phyloP scores from a whole-genome alignment of 176 grass and related monocot genomes.

The Elymus sibiricus region DNA sequence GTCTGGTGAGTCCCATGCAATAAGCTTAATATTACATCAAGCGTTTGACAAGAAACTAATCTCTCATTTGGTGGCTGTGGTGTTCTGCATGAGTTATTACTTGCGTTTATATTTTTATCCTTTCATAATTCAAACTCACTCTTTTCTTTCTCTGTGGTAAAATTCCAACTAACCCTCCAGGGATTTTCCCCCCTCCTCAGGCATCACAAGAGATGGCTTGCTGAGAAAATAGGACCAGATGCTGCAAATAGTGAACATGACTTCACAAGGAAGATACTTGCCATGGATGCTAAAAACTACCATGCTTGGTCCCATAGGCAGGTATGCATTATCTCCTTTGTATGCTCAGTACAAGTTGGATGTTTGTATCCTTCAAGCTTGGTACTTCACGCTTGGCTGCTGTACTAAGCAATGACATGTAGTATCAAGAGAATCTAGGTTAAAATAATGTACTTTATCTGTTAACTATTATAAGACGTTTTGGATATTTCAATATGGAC shows the following conservation, averaged over 20 bases:
- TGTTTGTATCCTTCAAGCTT: slow-evolving; percentile 3
- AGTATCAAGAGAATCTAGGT: neutral
- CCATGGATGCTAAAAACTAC: slow-evolving; percentile 87
- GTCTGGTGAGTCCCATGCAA: slow-evolving; percentile 60
- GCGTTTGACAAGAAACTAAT: neutral
- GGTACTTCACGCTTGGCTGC: neutral
- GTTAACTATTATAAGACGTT: no score
- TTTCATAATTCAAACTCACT: neutral
- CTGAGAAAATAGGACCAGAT: slow-evolving; percentile 81
- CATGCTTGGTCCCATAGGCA: slow-evolving; percentile 98
- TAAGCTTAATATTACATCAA: neutral
- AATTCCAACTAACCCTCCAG: slow-evolving; percentile 5
- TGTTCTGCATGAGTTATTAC: neutral
- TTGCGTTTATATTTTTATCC: neutral
- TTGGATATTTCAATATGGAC: no score
- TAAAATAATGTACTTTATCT: neutral
- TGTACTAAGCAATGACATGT: slow-evolving; percentile 8
- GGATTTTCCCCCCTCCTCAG: slow-evolving; percentile 28
- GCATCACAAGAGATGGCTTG: slow-evolving; percentile 98
- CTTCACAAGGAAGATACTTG: slow-evolving; percentile 69
- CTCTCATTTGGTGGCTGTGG: neutral
- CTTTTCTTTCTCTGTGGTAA: neutral
- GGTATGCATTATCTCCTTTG: slow-evolving; percentile 34
- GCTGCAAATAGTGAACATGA: slow-evolving; percentile 65
- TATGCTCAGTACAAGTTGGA: neutral